phyloP scores from a whole-genome alignment of 805 yeast genomes.

The Crinitomyces ghanaensis region DNA sequence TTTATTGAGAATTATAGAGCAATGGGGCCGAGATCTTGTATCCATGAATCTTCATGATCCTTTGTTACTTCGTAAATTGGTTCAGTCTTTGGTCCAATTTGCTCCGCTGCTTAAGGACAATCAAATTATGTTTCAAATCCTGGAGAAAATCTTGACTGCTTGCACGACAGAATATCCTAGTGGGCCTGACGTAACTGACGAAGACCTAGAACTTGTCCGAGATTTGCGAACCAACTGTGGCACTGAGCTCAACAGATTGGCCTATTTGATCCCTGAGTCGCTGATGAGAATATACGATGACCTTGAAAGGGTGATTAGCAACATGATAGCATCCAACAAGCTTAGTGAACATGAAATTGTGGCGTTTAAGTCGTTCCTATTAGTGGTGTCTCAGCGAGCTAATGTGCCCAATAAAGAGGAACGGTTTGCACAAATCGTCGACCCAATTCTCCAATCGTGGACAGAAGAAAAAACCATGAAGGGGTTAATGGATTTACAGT shows the following conservation, averaged over 20 bases:
- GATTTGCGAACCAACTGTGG: conserved; percentile 89
- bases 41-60: conserved; percentile 73
- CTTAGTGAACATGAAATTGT: conserved; percentile 86
- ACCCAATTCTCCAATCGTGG: conserved; percentile 90
- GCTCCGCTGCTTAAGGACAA: conserved; percentile 79
- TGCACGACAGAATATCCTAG: conserved; percentile 77
- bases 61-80: conserved; percentile 65
- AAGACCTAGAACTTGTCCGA: conserved; percentile 65
- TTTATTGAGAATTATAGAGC: conserved; percentile 57
- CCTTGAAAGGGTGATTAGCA: conserved; percentile 68
- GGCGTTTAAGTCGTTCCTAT: conserved; percentile 80
- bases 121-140: conserved; percentile 62
- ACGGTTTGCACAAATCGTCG: conserved; percentile 77
- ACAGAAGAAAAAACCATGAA: conserved; percentile 81
- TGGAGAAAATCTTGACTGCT: conserved; percentile 78
- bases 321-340: conserved; percentile 53
- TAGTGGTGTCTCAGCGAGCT: conserved; percentile 83
- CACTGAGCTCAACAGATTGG: conserved; percentile 86
- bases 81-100: conserved; percentile 88
- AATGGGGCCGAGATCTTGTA: conserved; percentile 41
- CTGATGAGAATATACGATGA: conserved; percentile 71
- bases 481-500: conserved; percentile 78
- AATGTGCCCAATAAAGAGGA: conserved; percentile 55
- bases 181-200: conserved; percentile 38
- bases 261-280: conserved; percentile 88